Base-by-base conservation (phyloP, 495 filamentous ascomycete genomes). In the Xylaria bambusicola region DNA sequence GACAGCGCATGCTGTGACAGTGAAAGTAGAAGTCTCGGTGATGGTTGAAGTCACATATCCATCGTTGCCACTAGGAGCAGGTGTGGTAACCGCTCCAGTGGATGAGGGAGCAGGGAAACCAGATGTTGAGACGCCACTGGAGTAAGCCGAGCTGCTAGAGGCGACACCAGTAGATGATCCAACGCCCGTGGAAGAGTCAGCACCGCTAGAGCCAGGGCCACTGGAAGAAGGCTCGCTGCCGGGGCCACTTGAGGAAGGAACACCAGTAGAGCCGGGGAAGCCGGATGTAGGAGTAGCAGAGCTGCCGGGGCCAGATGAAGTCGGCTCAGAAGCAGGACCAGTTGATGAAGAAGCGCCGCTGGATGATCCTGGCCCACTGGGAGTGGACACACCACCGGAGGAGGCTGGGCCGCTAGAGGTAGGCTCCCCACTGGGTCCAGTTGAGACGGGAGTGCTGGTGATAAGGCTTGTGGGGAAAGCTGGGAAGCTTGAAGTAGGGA, bases 1-100 rank as follows among this genome's bases (percentile, higher is more conserved):
- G 23, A 62, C 71, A 33, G 63, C 66, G 52, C 71, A 73, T 31
- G 65, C 63, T 21, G 68, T 71, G 46, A 73, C 52, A 18, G 71
- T 73, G 65, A 61, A 73, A 33, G 65, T 68, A 51, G 62, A 46
- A 17, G 59, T 61, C 60, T 56, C 60, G 51, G 58, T 61, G 48
- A 67, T 21, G 36, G 71, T 73, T 1, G 63, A 65, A 13, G 70
- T 73, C 6, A 59, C 56, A 5, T 45, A 45, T 35, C 40, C 52
- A 36, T 46, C 62, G 31, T 60, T 60, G 35, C 45, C 46, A n/a
- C 38, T 38, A 42, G 56, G 56, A 9, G 53, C 42, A 31, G 64
- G 50, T 20, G 61, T 60, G 20, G 56, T 59, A 10, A 52, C 45
- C 41, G 27, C 40, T 38, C 18, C 51, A 10, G 58, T 40, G n/a